Evolutionary conservation across 1,284 basidiomycete species (phyloP), one percentile per base, ranked within the genome.

Genomic region (Ustilago sp.): DNA sequence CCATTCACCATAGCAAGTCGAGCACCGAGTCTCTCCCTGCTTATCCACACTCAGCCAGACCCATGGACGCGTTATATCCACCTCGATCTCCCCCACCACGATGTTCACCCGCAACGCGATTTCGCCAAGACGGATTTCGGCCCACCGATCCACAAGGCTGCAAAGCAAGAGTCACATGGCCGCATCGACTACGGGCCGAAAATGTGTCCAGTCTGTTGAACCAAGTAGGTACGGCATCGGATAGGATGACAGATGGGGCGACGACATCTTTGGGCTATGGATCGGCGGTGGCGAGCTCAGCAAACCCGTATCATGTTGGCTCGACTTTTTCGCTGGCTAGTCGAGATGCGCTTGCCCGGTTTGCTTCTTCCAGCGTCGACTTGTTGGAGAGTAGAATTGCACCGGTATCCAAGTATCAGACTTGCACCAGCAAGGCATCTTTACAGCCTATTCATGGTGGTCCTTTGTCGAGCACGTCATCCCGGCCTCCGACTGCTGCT

Each of bases 21-120:
- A 51, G 63, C 68, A 11, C 68, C 68, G 9, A 61, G 58, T 34
- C 43, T 65, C 4, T 70, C 68, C 4, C 68, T 65, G 2, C 68
- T 70, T 35, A 70, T 70, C 31, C 68, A 70, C 38, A 61, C 68
- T 12, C 68, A 64, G 19, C 63, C 68, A 2, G 62, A 64, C 11
- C 52, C 68, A 0, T 70, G 67, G 67, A 69, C 61, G 1, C 56
- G 67, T 7, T 35, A 54, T 11, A 63, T 63, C 50, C 12, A 68
- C 8, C 55, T 68, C 50, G 60, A 68, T 13, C 31, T 54, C 7
- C 66, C 55, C 28, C 1, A 34, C 12, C 41, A 43, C 1, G 17
- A 48, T 19, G 15, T 36, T 17, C 17, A 17, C 23, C 23, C 2
- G 19, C 43, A 38, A 43, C 56, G 2, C 8, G n/a, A n/a, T 13